Percentiles rank a stretch among this genome's conserved stretches.
Evolutionary conservation across 2,329 filamentous ascomycete species (phyloP).

Genomic region (Graphilbum sp.): DNA sequence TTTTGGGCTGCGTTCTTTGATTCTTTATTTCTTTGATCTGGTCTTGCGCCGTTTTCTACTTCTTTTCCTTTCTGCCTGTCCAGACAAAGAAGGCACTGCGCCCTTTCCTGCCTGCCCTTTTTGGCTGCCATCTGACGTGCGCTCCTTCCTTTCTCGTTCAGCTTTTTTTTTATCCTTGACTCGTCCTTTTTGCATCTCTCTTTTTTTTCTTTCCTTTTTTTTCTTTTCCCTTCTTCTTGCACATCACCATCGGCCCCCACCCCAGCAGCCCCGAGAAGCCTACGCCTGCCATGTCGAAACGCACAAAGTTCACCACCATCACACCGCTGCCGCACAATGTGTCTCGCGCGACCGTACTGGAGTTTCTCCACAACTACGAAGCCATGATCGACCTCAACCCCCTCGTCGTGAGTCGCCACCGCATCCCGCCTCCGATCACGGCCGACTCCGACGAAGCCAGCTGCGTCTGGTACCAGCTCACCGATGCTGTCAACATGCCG

Average conservation of each 20-base stretch:
- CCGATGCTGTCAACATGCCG: conserved; percentile 59
- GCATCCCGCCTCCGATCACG: conserved; percentile 49
- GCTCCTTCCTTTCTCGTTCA: no score
- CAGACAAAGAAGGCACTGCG: no score
- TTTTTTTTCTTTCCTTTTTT: no score
- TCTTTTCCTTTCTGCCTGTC: no score
- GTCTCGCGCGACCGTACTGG: conserved; percentile 51
- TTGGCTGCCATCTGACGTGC: no score
- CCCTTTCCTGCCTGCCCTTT: no score
- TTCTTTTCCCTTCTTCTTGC: not conserved
- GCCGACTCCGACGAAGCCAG: conserved; percentile 54
- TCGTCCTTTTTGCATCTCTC: no score
- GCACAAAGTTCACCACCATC: conserved; percentile 58
- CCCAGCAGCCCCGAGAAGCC: no score
- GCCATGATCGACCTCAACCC: conserved; percentile 85
- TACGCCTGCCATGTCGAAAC: conserved; percentile 52
- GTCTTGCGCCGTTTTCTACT: no score
- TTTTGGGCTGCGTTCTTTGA: no score
- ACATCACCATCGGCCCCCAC: conserved; percentile 13
- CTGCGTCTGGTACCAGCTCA: conserved; percentile 64
- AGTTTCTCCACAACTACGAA: conserved; percentile 60
- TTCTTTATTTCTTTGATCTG: no score
- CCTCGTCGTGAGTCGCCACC: conserved; percentile 55
- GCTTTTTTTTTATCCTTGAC: no score
- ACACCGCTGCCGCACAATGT: conserved; percentile 59